Base-by-base conservation (phyloP, 495 filamentous ascomycete genomes). In the Penicillium robsamsonii region DNA sequence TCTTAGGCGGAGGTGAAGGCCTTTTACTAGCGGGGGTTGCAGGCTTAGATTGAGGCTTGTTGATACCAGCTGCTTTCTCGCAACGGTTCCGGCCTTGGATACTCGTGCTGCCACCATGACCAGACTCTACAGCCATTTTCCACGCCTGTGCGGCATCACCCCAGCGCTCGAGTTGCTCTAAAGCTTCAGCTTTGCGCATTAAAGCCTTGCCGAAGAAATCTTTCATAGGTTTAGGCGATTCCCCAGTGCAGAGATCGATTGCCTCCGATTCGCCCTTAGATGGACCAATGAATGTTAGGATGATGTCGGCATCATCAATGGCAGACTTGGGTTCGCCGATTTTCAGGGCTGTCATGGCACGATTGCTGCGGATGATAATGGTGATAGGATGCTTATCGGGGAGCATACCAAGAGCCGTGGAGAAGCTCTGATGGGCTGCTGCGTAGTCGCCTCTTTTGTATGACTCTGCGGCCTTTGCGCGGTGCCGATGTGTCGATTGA, bases 101-200 rank as follows among this genome's bases (percentile, higher is more conserved):
- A 40, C 91, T 92, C 7, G 86, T 85, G 31, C 87, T 76, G 29
- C 90, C 93, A 37, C 94, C 92, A 8, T 95, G 81, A 7, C 91
- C 89, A 5, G 84, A 83, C 69, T 94, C 89, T 15, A 97, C 88
- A 25, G 90, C 91, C 22, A 81, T 74, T 58, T 85, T 85, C 94
- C 94, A 98, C 0, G 86, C 81, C 18, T 81, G 76, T 0, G 81
- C 85, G 4, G 94, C 95, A 29, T 97, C 92, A 2, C 71, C 66
- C 93, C 94, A 98, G 66, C 88, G 88, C 75, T 98, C 94, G 65
- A 98, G 85, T 62, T 97, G 89, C 73, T 98, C 94, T 29, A 97
- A 79, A 2, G 89, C 93, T 70, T 97, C 95, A 13, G 95, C 94
- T 76, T 97, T 97, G 53, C 95, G 87, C 70, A 87, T 92, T 41